Evolutionary conservation across 106 monocot species (phyloP).

Genomic region (Posidonia australis): DNA sequence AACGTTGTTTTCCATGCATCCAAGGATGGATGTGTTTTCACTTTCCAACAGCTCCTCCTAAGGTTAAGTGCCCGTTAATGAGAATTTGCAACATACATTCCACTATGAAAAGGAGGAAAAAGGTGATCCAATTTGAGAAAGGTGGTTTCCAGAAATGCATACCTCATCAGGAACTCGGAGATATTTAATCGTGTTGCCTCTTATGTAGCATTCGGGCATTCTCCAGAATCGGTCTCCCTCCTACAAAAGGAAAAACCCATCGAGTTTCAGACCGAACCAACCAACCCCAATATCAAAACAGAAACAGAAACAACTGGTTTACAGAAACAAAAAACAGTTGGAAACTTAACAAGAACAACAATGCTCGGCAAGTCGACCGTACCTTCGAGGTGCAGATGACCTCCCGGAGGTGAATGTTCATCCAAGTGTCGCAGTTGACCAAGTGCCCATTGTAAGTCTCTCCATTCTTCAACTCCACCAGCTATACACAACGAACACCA

Average conservation of each 20-base stretch:
- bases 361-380: too few species aligned
- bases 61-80: too few species aligned
- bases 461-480: constrained; percentile 90
- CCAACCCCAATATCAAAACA: constrained; percentile 1
- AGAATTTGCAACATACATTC: too few species aligned
- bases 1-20: too few species aligned
- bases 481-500: constrained; percentile 19
- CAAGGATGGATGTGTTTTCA: too few species aligned
- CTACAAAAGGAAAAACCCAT: constrained; percentile 30
- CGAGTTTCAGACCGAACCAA: too few species aligned
- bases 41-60: too few species aligned
- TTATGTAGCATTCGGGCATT: constrained; percentile 91
- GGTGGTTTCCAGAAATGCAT: too few species aligned
- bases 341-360: too few species aligned
- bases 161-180: constrained; percentile 98
- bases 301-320: not conserved
- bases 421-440: constrained; percentile 79
- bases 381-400: constrained; percentile 96
- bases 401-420: constrained; percentile 78
- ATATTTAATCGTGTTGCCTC: constrained; percentile 92
- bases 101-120: too few species aligned
- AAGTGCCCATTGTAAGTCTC: constrained; percentile 94
- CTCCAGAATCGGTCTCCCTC: constrained; percentile 98
- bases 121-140: too few species aligned
- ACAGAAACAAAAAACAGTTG: not conserved